Evolutionary conservation across 352 stramenopile species (phyloP).

Genomic region (Aphanomyces invadans): DNA sequence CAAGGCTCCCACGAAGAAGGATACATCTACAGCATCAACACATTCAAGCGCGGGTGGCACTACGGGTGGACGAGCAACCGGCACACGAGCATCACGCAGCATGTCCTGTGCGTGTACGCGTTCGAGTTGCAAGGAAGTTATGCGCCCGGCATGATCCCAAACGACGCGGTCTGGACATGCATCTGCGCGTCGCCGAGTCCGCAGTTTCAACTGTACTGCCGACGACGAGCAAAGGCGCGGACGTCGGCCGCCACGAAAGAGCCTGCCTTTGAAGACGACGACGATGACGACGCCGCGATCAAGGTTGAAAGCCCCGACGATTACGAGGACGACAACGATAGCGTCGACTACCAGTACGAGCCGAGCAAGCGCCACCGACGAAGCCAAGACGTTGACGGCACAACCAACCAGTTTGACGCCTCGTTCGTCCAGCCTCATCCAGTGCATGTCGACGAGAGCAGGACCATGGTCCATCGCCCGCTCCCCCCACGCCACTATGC

Average conservation of each 20-base stretch:
- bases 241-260: not conserved
- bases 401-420: not conserved
- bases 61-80: slow-evolving; percentile 30
- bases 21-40: slow-evolving; percentile 24
- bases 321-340: slow-evolving; percentile 12
- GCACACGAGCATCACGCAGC: slow-evolving; percentile 27
- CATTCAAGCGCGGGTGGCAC: slow-evolving; percentile 27
- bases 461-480: no score
- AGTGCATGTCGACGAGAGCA: no score
- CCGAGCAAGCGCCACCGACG: not conserved
- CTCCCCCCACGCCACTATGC: no score
- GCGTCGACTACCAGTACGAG: not conserved
- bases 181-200: slow-evolving; percentile 12
- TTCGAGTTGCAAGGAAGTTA: slow-evolving; percentile 20
- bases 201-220: slow-evolving; percentile 17
- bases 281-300: not conserved
- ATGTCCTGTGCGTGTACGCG: slow-evolving; percentile 26
- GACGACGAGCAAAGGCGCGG: slow-evolving; percentile 7
- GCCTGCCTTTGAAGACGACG: not conserved
- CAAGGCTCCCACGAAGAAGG: slow-evolving; percentile 19
- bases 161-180: slow-evolving; percentile 1
- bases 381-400: not conserved
- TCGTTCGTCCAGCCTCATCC: no score
- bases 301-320: not conserved
- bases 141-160: no score